Percentiles rank a stretch among this genome's conserved stretches.
Conservation (phyloP, 1,139 yeast species). For the Blastobotrys ciferrii region DNA sequence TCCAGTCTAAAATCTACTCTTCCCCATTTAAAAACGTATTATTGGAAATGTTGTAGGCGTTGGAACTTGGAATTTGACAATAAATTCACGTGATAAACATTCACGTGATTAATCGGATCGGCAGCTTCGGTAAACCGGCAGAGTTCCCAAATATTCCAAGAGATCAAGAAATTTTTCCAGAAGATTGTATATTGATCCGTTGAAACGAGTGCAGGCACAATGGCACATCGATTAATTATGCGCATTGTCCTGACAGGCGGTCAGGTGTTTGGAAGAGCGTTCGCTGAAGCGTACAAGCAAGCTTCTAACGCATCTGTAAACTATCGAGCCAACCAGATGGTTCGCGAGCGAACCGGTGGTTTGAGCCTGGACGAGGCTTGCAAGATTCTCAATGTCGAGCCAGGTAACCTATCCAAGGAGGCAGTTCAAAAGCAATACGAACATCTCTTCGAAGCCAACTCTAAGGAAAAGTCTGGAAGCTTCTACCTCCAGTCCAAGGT, state of each 20-base stretch:
- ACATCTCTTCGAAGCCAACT: slow-evolving; percentile 81
- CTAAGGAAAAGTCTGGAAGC: slow-evolving; percentile 91
- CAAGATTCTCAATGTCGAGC: slow-evolving; percentile 80
- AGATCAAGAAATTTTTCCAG: no score
- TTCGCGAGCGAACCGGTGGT: slow-evolving; percentile 69
- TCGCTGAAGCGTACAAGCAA: slow-evolving; percentile 94
- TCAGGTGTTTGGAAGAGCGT: slow-evolving; percentile 91
- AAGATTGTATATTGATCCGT: no score
- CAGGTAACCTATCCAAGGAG: slow-evolving; percentile 50
- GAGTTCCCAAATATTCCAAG: no score
- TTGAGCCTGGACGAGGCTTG: slow-evolving; percentile 85
- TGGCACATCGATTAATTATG: slow-evolving; percentile 88
- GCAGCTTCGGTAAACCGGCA: no score
- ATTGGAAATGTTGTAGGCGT: no score
- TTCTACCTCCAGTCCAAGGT: slow-evolving; percentile 91
- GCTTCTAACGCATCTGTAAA: slow-evolving; percentile 87
- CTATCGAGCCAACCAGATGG: slow-evolving; percentile 57
- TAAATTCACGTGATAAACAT: no score
- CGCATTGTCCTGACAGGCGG: slow-evolving; percentile 94
- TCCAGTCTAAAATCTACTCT: no score
- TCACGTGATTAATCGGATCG: no score
- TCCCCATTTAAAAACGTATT: no score
- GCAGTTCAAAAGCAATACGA: slow-evolving; percentile 73
- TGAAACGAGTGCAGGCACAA: neutral
- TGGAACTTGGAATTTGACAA: no score